Evolutionary conservation across 202 grass and related monocot species (phyloP), one percentile per base, ranked within the genome.

Genomic region (Zizania palustris): DNA sequence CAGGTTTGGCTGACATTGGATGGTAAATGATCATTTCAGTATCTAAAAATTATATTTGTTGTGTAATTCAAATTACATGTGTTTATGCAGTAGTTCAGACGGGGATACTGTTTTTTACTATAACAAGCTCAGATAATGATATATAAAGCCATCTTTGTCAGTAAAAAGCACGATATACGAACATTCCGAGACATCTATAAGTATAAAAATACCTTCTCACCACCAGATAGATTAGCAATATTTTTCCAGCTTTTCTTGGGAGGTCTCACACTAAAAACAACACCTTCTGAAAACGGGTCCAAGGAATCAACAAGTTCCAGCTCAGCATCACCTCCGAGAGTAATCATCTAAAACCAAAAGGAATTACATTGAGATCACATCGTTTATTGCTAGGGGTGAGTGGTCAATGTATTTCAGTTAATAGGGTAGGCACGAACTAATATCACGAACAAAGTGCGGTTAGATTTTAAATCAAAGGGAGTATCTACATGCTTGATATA

Each of bases 161-260:
- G 59, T 51, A 53, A 62, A 82, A 49, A 78, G 7, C 39, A 41
- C 3, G 40, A 1, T 42, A 42, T 42, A 42, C 40, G 40, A 43
- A 43, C 34, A 53, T 60, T 60, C 7, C 46, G n/a, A n/a, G 49
- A 10, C 3, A 44, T 72, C 38, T 64, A 73, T 5, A 60, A 18
- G 51, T 63, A 41, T 6, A 36, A 87, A 74, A 44, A 75, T 86
- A 95, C 96, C 96, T 95, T 99, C 71, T 99, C 91, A 16, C 96
- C 96, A 44, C 96, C 91, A 72, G 96, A 99, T 60, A 99, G 55
- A 89, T 99, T 95, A 19, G 96, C 96, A 70, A 99, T 99, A 70
- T 99, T 99, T 80, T 95, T 95, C 92, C 92, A 95, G 81, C 92
- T 95, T 85, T 95, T 99, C 84, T 93, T 99, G 39, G 92, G 96